Evolutionary conservation across 148 eudicot species (phyloP).

Genomic region (Bassia scoparia): DNA sequence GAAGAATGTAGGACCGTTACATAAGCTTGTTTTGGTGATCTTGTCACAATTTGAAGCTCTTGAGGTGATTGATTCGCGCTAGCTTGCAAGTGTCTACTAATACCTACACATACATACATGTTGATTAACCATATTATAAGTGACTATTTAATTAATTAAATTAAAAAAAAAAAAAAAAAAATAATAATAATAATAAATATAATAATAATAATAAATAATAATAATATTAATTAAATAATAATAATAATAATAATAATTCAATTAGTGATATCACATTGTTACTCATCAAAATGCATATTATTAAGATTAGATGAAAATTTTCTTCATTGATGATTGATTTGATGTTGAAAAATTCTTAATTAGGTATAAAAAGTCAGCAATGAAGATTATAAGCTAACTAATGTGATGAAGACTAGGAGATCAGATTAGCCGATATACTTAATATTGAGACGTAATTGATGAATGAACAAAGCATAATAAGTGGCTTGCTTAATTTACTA

Average conservation of each 20-base stretch:
- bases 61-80: not conserved
- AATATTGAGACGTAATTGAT: too few species aligned
- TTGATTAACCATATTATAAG: not conserved
- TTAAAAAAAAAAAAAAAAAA: too few species aligned
- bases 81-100: slow-evolving; percentile 14
- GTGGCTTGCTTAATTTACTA: too few species aligned
- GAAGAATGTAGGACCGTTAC: slow-evolving; percentile 71
- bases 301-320: too few species aligned
- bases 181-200: too few species aligned
- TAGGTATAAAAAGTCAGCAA: not conserved
- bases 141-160: not conserved
- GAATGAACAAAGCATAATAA: too few species aligned
- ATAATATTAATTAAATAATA: too few species aligned
- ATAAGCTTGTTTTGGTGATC: slow-evolving; percentile 51
- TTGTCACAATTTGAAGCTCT: not conserved
- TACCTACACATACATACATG: slow-evolving; percentile 24
- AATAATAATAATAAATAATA: too few species aligned
- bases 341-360: not conserved
- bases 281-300: too few species aligned
- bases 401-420: not conserved
- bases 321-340: not conserved
- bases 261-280: too few species aligned
- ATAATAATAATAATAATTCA: too few species aligned
- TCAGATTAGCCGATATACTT: too few species aligned
- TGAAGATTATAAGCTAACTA: not conserved